These are phyloP conservation scores for Thelonectria olida DNA, from an alignment of 2,329 filamentous ascomycete genomes.

Conservation along the genomic window DNA sequence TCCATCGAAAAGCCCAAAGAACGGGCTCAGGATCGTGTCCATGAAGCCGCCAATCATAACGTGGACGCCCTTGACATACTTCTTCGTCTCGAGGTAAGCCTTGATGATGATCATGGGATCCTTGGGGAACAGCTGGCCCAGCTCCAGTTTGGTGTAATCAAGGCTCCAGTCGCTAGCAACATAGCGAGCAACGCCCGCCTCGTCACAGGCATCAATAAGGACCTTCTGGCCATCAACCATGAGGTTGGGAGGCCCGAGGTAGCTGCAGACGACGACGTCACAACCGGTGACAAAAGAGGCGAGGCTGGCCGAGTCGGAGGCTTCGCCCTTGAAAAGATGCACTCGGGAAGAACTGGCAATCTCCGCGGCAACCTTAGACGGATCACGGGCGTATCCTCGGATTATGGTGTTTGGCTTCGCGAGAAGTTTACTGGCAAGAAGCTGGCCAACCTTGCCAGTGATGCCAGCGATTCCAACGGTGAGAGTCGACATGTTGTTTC, in stretches of 20 bases:
- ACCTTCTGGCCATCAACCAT: constrained; percentile 53
- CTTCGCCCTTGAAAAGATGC: not conserved
- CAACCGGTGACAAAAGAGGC: not conserved
- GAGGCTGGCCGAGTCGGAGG: not conserved
- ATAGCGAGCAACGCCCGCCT: constrained; percentile 47
- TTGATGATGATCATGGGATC: constrained; percentile 52
- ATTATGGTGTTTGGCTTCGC: not conserved
- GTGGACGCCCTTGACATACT: constrained; percentile 51
- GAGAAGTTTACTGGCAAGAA: not conserved
- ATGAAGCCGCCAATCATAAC: constrained; percentile 27
- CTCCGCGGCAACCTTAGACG: not conserved
- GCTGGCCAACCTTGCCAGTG: not conserved
- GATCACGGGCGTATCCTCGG: not conserved
- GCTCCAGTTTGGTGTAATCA: constrained; percentile 50
- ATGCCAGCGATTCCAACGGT: not conserved
- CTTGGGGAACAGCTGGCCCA: constrained; percentile 48
- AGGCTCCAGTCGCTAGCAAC: constrained; percentile 52
- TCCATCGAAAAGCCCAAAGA: not conserved
- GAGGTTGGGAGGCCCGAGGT: constrained; percentile 48
- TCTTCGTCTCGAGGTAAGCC: constrained; percentile 45
- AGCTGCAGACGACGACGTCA: constrained; percentile 46
- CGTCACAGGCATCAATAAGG: constrained; percentile 51
- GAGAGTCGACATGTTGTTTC: too few relatives aligned
- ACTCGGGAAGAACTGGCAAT: not conserved
- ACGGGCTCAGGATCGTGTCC: not conserved